A percentile compares a stretch with the other conserved stretches of the same genome.
Evolutionary conservation across 208 protist species (phyloP).

Genomic region (Trypanosoma avium): DNA sequence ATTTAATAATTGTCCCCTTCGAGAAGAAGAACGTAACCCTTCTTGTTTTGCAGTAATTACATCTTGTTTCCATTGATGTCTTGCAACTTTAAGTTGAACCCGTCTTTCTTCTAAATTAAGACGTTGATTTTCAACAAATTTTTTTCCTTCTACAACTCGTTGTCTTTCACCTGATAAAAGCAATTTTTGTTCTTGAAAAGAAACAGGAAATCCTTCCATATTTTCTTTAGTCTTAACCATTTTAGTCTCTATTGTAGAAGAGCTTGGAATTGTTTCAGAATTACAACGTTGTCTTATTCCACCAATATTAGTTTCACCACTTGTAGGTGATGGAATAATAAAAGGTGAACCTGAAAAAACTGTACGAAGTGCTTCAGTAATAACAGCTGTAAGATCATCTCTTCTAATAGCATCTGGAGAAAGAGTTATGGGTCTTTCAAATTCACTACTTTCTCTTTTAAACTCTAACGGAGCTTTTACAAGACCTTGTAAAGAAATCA

Average conservation of each 20-base stretch:
- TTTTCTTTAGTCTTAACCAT: not conserved
- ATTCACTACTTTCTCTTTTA: slow-evolving; percentile 9
- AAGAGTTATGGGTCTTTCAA: not conserved
- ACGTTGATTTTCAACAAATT: slow-evolving; percentile 59
- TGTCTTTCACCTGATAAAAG: slow-evolving; percentile 52
- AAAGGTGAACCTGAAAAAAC: slow-evolving; percentile 67
- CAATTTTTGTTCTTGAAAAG: slow-evolving; percentile 48
- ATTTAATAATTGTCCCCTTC: slow-evolving; percentile 65
- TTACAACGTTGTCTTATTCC: not conserved
- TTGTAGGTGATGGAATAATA: slow-evolving; percentile 39
- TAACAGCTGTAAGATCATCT: slow-evolving; percentile 50
- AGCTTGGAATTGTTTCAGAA: not conserved
- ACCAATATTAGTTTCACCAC: not conserved
- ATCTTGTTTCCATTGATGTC: slow-evolving; percentile 81
- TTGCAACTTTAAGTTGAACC: slow-evolving; percentile 48
- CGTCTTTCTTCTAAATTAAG: slow-evolving; percentile 56
- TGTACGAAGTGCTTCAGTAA: slow-evolving; percentile 67
- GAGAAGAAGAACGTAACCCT: slow-evolving; percentile 70
- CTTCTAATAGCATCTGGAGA: slow-evolving; percentile 9
- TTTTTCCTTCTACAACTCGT: slow-evolving; percentile 44
- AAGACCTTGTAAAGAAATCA: not conserved
- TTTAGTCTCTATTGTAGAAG: not conserved
- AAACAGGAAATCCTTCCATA: slow-evolving; percentile 28
- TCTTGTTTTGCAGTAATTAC: slow-evolving; percentile 70
- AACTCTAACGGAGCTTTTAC: not conserved